phyloP scores from a whole-genome alignment of 306 rosid genomes.

The Lagenaria siceraria region DNA sequence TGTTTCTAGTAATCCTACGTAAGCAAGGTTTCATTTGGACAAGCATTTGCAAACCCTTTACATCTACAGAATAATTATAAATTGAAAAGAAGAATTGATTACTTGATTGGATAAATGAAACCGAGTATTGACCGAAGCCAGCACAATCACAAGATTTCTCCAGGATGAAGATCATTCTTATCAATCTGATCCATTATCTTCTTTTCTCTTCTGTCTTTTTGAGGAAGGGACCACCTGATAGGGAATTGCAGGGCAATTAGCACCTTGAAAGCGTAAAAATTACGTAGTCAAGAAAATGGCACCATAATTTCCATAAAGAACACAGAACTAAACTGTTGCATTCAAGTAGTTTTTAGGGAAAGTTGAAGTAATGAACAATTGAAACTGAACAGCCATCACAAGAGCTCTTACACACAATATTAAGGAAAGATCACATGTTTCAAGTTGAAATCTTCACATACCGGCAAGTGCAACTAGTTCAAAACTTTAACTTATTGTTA shows the following conservation, averaged over 20 bases:
- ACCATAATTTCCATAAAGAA: neutral
- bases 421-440: neutral
- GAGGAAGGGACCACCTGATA: neutral
- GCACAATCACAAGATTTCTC: neutral
- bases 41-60: neutral
- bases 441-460: neutral
- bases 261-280: neutral
- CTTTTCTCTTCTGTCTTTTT: conserved; percentile 1
- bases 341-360: neutral
- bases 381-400: neutral
- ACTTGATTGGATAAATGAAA: neutral
- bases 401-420: neutral
- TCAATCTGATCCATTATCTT: neutral
- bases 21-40: neutral
- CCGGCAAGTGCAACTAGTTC: neutral
- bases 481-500: neutral
- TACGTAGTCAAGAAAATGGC: neutral
- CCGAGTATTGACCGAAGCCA: neutral
- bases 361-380: neutral
- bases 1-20: neutral
- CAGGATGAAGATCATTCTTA: neutral
- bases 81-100: neutral
- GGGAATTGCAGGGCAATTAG: neutral
- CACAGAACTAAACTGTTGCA: neutral
- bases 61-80: neutral